Evolutionary conservation across 148 eudicot genomes (phyloP), one percentile per base, ranked within the genome.

Genomic region (Gaultheria prostrata): DNA sequence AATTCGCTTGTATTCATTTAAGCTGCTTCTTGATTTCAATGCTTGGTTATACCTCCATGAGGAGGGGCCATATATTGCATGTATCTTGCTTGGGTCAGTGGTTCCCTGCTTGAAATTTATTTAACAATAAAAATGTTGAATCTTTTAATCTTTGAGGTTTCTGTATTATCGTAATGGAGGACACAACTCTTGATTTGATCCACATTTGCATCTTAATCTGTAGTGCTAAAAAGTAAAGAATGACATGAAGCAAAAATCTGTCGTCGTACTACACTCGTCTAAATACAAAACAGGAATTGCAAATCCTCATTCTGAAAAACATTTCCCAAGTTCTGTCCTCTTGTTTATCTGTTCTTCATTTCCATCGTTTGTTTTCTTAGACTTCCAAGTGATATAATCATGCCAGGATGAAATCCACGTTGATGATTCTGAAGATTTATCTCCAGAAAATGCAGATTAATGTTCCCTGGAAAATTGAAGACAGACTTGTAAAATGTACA

Each of bases 261-360:
- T 74, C 28, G 5, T 72, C 18, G 21, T 15, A 33, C 43, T n/a
- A 15, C 11, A 26, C n/a, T n/a, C n/a, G 3, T 45, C 79, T 48
- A 48, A 76, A 11, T 76, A 30, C 28, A 2, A 45, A 30, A 46
- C 4, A 6, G 18, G 17, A 14, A 75, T 75, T 26, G 78, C 2
- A 45, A 75, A 46, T 46, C 53, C 54, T 43, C 3, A n/a, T 46
- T 75, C 21, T 76, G 21, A 76, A 76, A 3, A n/a, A 4, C 33
- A 10, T 3, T 43, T 76, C 32, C 17, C 32, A 76, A 48, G 18
- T 48, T 26, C 79, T 46, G 7, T 5, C 35, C 80, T 51, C 80
- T 77, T 32, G 24, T 77, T 77, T 77, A 17, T 24, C 80, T 53
- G 63, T 57, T 77, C 63, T 77, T 50, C 8, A 30, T 77, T 28